Base-by-base conservation (phyloP, 495 filamentous ascomycete genomes). In the Trichoderma orchidacearum region DNA sequence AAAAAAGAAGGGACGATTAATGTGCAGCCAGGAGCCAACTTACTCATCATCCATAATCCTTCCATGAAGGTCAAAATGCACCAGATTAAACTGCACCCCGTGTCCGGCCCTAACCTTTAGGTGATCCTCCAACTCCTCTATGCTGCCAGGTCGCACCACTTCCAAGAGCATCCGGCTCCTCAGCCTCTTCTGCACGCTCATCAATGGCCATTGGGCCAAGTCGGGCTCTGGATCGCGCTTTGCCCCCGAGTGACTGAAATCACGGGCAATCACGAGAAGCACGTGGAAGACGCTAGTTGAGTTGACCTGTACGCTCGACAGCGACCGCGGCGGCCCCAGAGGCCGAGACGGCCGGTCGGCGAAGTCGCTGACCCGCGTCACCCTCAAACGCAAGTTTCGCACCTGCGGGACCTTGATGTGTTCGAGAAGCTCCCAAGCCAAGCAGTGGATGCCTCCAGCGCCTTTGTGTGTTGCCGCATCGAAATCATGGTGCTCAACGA, bases 41-140 rank as follows among this genome's bases (percentile, higher is more conserved):
- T 15, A 30, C 51, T 53, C 51, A 12, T 53, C 51, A n/a, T 12
- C 4, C 51, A 30, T 53, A 12, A 55, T 27, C 30, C 53, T 55
- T n/a, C 53, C 53, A 29, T 55, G 53, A 25, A 55, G 53, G 31
- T 55, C 53, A 36, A 55, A 55, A 23, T 55, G 53, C 1, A 55
- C 53, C 3, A 55, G 21, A 9, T 55, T 32, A 25, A 55, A 55
- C 17, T 21, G 12, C 21, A 55, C 32, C 27, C 53, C 53, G 12
- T 32, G 30, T 18, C 31, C 31, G 8, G 30, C 30, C 31, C 53
- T 32, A 30, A 32, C 23, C 21, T 3, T 34, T 17, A 55, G 30
- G n/a, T 55, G 53, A 30, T 32, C 31, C 12, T 55, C 18, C n/a
- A 55, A 31, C 18, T 55, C 53, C 30, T 55, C 53, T 4, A 32